These are phyloP conservation scores for Botryobasidium botryosum DNA, from an alignment of 768 basidiomycete species.

Conservation along the genomic window DNA sequence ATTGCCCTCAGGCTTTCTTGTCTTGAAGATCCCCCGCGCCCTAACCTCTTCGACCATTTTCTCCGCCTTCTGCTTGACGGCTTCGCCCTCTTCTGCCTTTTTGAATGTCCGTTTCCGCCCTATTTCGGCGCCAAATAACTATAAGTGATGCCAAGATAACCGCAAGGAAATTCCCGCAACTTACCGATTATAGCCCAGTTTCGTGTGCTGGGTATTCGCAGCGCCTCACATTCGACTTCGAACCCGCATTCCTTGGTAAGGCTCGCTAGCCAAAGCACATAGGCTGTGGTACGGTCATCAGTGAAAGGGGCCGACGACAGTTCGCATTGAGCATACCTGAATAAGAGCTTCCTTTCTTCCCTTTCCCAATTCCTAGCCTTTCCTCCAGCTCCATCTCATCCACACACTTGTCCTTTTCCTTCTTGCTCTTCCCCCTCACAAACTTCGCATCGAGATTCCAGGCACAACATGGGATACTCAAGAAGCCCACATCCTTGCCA, in stretches of 20 bases:
- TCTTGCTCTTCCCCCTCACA: no score
- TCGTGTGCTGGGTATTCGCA: constrained; percentile 84
- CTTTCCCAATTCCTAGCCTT: constrained; percentile 16
- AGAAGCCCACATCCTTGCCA: constrained; percentile 13
- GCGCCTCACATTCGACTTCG: constrained; percentile 66
- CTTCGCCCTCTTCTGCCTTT: constrained; percentile 18
- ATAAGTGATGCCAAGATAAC: constrained; percentile 3
- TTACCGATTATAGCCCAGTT: constrained; percentile 84
- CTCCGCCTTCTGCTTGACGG: constrained; percentile 25
- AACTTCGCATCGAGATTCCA: constrained; percentile 60
- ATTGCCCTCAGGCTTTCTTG: constrained; percentile 22
- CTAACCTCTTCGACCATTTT: constrained; percentile 38
- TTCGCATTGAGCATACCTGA: background rate
- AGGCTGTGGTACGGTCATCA: constrained; percentile 26
- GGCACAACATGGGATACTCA: constrained; percentile 77
- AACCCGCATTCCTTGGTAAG: constrained; percentile 64
- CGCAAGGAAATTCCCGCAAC: constrained; percentile 15
- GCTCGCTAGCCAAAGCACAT: constrained; percentile 73
- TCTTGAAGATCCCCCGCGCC: constrained; percentile 48
- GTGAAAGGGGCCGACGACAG: background rate
- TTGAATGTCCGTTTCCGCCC: constrained; percentile 20
- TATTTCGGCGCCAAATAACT: constrained; percentile 13
- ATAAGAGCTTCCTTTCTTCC: background rate
- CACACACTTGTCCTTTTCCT: constrained; percentile 21
- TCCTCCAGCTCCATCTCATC: constrained; percentile 44